A percentile compares a stretch with the other conserved stretches of the same genome.
These are phyloP conservation scores for Beauveria caledonica DNA, from an alignment of 2,329 filamentous ascomycete genomes.

Conservation along the genomic window DNA sequence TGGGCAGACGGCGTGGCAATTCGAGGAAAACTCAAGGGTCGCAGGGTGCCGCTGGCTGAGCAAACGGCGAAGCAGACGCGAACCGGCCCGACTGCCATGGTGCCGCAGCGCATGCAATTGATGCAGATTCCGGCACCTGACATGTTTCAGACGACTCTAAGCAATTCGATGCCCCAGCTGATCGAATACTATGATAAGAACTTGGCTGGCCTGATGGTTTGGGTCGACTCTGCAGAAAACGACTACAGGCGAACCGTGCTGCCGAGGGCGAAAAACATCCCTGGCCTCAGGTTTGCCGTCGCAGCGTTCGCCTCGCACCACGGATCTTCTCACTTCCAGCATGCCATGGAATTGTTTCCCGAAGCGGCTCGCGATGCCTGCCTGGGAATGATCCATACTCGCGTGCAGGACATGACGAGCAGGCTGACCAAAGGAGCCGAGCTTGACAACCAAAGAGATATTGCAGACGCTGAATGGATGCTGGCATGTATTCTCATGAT, in stretches of 20 bases:
- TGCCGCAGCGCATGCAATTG: neutral
- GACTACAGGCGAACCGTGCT: constrained; percentile 21
- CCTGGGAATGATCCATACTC: constrained; percentile 18
- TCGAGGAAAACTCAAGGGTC: constrained; percentile 19
- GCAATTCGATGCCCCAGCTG: constrained; percentile 17
- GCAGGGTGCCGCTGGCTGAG: constrained; percentile 13
- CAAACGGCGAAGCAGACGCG: neutral
- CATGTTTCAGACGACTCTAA: neutral
- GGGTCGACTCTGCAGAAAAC: constrained; percentile 23
- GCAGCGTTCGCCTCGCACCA: constrained; percentile 23
- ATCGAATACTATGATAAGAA: constrained; percentile 23
- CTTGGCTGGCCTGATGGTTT: constrained; percentile 24
- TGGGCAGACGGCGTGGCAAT: constrained; percentile 23
- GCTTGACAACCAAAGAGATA: constrained; percentile 17
- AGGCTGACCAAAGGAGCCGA: constrained; percentile 17
- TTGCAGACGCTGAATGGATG: constrained; percentile 23
- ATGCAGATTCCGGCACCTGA: neutral
- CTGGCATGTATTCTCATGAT: constrained; percentile 22
- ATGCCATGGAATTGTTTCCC: constrained; percentile 17
- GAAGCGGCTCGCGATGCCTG: constrained; percentile 22
- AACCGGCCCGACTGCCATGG: neutral
- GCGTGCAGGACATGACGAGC: constrained; percentile 19
- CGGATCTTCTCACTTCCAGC: constrained; percentile 17
- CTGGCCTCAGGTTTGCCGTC: constrained; percentile 22
- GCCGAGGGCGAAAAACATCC: constrained; percentile 19